Evolutionary conservation across 2,329 filamentous ascomycete species (phyloP).

Genomic region (Catunica adiposa): DNA sequence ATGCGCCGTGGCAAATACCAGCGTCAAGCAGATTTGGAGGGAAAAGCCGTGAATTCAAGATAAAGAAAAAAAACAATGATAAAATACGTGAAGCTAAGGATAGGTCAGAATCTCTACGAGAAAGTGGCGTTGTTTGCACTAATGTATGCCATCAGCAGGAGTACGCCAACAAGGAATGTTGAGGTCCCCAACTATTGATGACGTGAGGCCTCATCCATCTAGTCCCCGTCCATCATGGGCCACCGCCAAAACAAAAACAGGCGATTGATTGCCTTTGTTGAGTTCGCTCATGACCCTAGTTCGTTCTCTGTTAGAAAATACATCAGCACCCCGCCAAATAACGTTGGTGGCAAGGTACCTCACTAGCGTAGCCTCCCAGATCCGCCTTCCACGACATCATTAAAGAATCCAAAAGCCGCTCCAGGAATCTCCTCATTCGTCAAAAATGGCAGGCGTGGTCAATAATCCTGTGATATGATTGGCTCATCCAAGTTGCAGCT

Average conservation of each 20-base stretch:
- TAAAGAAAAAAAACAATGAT: not conserved
- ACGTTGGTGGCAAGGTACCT: not conserved
- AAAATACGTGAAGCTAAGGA: not conserved
- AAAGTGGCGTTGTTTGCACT: not conserved
- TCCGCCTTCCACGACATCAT: not conserved
- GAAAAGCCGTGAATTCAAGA: not conserved
- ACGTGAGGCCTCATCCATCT: not conserved
- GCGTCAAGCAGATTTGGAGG: not conserved
- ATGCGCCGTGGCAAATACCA: not conserved
- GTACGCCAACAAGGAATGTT: not conserved
- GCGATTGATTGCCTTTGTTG: not conserved
- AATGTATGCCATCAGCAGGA: not conserved
- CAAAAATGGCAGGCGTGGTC: slow-evolving; percentile 3
- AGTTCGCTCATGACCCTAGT: not conserved
- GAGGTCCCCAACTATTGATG: not conserved
- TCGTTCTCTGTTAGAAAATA: slow-evolving; percentile 2
- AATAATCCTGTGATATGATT: not conserved
- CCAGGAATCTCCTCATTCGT: not conserved
- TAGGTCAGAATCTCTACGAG: not conserved
- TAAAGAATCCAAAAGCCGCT: not conserved
- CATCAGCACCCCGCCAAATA: not conserved
- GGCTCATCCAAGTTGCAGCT: slow-evolving; percentile 1
- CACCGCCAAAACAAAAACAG: not conserved
- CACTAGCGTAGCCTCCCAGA: not conserved
- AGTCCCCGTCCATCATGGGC: not conserved